Base-by-base conservation (phyloP, 139 green algal genomes). In the Chlamydomonas sphaeroides region DNA sequence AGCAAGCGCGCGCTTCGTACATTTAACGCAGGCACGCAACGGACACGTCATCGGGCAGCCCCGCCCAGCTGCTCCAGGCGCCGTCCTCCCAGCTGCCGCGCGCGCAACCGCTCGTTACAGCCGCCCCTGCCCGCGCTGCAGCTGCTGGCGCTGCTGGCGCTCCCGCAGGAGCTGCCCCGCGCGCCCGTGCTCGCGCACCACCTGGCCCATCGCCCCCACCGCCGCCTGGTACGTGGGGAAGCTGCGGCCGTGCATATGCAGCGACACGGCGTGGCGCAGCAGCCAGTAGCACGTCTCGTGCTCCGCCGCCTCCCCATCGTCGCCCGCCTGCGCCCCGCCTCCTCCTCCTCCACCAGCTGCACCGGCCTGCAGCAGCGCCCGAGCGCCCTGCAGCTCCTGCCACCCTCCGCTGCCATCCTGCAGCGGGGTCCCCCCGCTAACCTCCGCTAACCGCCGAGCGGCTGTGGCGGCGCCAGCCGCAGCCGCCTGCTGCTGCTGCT, bases 161-260 rank as follows among this genome's bases (percentile, higher is more conserved):
- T 66, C 59, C n/a, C 21, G 28, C 5, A 42, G 63, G 8, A 28
- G 7, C 2, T 25, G 17, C 6, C 11, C 15, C 32, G 63, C 63
- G 17, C 35, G 42, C 59, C 35, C 4, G 59, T 80, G 73, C 73
- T 41, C 41, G 18, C 59, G 57, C 3, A 36, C 75, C 26, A 82
- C 75, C 2, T 21, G 21, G n/a, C 1, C 5, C 32, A 82, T 65
- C 0, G 75, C 62, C 21, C 8, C 65, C 23, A 62, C 61, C 11
- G 75, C 75, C 2, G 15, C 62, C 5, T 65, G 41, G 59, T 71
- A 69, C 59, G 73, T 62, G 32, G 42, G 14, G 25, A 35, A 82
- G 63, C 75, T 82, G 38, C 75, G 28, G 45, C 62, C 75, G 75
- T 82, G 75, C 75, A 82, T 82, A 62, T 82, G 75, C 26, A 65